A percentile compares a stretch with the other conserved stretches of the same genome.
Conservation (phyloP, 495 filamentous ascomycete genomes). For the Lasiosphaeria ovina region DNA sequence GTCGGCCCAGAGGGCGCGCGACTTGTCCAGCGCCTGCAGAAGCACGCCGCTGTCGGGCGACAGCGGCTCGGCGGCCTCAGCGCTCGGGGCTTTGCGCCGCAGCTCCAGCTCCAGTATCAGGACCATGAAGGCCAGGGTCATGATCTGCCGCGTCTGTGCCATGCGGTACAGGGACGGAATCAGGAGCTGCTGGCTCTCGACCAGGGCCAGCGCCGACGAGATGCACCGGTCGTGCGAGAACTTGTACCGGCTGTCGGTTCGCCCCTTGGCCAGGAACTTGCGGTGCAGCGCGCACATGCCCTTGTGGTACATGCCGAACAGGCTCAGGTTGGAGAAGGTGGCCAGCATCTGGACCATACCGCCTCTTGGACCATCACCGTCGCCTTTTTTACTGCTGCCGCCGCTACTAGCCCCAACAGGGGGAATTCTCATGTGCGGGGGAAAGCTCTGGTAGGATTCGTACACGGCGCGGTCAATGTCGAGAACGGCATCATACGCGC, state of each 20-base stretch:
- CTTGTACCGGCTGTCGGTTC: constrained; percentile 15
- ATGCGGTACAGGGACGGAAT: constrained; percentile 1
- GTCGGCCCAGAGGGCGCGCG: constrained; percentile 2
- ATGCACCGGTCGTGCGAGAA: constrained; percentile 24
- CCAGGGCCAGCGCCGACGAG: constrained; percentile 19
- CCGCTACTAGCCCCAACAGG: constrained; percentile 3
- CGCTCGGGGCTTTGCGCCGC: not conserved
- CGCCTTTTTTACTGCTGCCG: too few species aligned
- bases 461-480: constrained; percentile 25
- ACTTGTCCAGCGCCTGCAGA: constrained; percentile 5
- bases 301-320: constrained; percentile 26
- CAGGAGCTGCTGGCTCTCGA: constrained; percentile 18
- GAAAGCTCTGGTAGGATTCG: constrained; percentile 7
- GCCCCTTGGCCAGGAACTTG: constrained; percentile 18
- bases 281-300: constrained; percentile 31
- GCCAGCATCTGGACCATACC: not conserved
- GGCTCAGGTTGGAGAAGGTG: constrained; percentile 19
- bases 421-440: constrained; percentile 20
- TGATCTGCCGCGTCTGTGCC: constrained; percentile 3
- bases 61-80: not conserved
- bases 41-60: not conserved
- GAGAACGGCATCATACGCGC: constrained; percentile 20
- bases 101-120: constrained; percentile 12
- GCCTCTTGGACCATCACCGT: too few species aligned
- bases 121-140: constrained; percentile 9